phyloP scores from a whole-genome alignment of 192 early-diverging fungal genomes.

The Funneliformis geosporum region DNA sequence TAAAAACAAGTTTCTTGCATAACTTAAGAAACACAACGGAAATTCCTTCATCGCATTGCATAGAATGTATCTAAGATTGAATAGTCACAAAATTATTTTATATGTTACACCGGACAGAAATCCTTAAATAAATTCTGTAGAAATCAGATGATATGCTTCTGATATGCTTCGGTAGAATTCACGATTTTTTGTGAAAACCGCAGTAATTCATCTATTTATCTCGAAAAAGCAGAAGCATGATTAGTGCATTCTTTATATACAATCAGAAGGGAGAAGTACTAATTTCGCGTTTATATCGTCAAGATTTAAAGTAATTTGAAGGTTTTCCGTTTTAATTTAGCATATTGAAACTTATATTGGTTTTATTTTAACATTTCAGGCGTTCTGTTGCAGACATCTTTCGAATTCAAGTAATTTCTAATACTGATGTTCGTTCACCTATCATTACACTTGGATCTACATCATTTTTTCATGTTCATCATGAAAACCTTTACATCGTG shows the following conservation, averaged over 20 bases:
- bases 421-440: constrained; percentile 83
- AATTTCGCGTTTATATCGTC: constrained; percentile 91
- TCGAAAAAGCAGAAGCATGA: constrained; percentile 56
- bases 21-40: too few species aligned
- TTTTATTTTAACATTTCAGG: constrained; percentile 54
- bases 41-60: too few species aligned
- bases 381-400: constrained; percentile 95
- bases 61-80: too few species aligned
- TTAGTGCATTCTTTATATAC: constrained; percentile 94
- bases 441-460: constrained; percentile 87
- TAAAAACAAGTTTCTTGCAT: too few species aligned
- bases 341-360: not conserved
- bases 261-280: constrained; percentile 99
- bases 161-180: too few species aligned
- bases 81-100: too few species aligned
- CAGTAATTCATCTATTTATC: too few species aligned
- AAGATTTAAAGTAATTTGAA: constrained; percentile 83
- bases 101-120: too few species aligned
- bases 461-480: constrained; percentile 94
- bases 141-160: too few species aligned
- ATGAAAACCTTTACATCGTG: constrained; percentile 95
- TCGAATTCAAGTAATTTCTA: constrained; percentile 94
- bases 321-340: not conserved
- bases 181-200: too few species aligned
- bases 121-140: too few species aligned